Evolutionary conservation across 768 basidiomycete genomes (phyloP).

Genomic region (Xerocomellus amylosporus): DNA sequence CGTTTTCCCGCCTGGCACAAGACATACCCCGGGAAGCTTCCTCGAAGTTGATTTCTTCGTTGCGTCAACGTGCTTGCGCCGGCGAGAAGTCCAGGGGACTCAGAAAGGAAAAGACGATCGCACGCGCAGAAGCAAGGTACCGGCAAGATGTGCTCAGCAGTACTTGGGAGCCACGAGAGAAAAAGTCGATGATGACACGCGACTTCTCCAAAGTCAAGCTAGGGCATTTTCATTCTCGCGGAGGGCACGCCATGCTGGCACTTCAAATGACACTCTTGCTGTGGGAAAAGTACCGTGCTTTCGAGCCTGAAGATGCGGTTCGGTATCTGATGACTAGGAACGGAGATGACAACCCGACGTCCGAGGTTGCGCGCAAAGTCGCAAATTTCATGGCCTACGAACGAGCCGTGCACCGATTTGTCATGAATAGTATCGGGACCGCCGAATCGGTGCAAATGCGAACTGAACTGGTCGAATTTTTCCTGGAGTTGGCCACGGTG

Average conservation of each 20-base stretch:
- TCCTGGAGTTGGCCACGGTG: constrained; percentile 47
- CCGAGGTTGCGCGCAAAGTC: constrained; percentile 30
- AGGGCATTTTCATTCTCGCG: constrained; percentile 33
- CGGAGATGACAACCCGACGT: constrained; percentile 27
- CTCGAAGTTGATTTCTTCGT: constrained; percentile 27
- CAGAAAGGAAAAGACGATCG: constrained; percentile 26
- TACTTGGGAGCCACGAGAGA: constrained; percentile 27
- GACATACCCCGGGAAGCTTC: constrained; percentile 32
- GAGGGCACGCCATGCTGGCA: constrained; percentile 43
- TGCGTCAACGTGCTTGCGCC: constrained; percentile 27
- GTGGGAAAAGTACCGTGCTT: constrained; percentile 37
- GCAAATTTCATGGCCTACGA: constrained; percentile 36
- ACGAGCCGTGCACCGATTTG: constrained; percentile 39
- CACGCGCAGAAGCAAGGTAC: constrained; percentile 20
- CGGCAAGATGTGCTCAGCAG: constrained; percentile 18
- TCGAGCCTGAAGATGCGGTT: constrained; percentile 45
- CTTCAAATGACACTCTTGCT: constrained; percentile 42
- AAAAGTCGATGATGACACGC: constrained; percentile 28
- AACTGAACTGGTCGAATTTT: constrained; percentile 37
- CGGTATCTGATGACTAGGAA: constrained; percentile 36
- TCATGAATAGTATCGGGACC: constrained; percentile 37
- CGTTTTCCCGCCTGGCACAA: constrained; percentile 28
- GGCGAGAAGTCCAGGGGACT: constrained; percentile 25
- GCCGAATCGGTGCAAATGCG: constrained; percentile 21
- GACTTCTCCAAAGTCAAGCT: constrained; percentile 31